Base-by-base conservation (phyloP, 75 land plant genomes). In the Adiantum capillusveneris region DNA sequence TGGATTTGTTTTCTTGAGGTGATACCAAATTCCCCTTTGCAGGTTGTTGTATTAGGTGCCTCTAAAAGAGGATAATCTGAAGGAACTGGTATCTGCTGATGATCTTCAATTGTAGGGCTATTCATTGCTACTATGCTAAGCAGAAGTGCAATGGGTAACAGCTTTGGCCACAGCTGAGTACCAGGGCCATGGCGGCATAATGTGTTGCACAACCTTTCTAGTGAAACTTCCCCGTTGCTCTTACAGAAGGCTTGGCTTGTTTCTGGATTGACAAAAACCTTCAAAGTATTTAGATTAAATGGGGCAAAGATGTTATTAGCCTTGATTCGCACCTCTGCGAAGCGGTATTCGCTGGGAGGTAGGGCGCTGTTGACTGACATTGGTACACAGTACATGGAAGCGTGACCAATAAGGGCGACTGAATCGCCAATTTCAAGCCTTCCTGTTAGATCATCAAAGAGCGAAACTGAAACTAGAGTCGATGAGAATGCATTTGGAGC, bases 361-460 rank as follows among this genome's bases (percentile, higher is more conserved):
- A 54, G 31, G 2, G 31, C 3, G 24, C 24, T 5, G 28, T 1
- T 54, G 6, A 9, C 21, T 6, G 49, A 2, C 5, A 5, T 7
- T 20, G n/a, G 3, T 6, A 2, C 49, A 3, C n/a, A 46, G 21
- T 17, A 5, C 49, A 46, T 46, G 2, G 6, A 59, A 13, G 62
- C 68, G 37, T 65, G 68, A 16, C 68, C 68, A 14, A 65, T 56
- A n/a, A 65, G 64, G n/a, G 68, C 43, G 1, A 58, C 25, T n/a
- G 68, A 57, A 29, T 65, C 68, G 13, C 68, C 68, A 42, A 65
- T 19, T 9, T 59, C 48, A 11, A 65, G 18, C 39, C 61, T 28
- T 42, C 48, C 62, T 13, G 63, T 44, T 25, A 65, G 37, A 44
- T 65, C 68, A 22, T 65, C 68, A 25, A 39, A 44, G 14, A 58